These are phyloP conservation scores for Bjerkandera adusta DNA, from an alignment of 1,284 basidiomycete genomes.

Conservation along the genomic window DNA sequence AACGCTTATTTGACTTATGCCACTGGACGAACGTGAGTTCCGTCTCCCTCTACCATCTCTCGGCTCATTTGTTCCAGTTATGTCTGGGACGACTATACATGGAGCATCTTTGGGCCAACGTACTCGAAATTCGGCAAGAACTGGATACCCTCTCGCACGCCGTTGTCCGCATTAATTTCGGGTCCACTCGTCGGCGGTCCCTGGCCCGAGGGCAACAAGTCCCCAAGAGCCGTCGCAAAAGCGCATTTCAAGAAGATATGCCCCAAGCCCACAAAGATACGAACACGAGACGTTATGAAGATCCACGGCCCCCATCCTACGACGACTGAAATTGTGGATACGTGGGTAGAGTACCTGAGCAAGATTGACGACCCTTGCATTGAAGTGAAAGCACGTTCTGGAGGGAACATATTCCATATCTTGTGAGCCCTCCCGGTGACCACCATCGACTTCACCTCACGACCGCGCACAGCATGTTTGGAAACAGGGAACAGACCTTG, in stretches of 20 bases:
- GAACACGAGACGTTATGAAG: constrained; percentile 22
- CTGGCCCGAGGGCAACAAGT: constrained; percentile 29
- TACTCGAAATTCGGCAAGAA: constrained; percentile 33
- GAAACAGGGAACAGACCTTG: constrained; percentile 24
- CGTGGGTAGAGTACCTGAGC: constrained; percentile 33
- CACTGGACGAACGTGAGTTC: constrained; percentile 34
- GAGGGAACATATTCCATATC: constrained; percentile 30
- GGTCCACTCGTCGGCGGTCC: constrained; percentile 39
- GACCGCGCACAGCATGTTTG: constrained; percentile 16
- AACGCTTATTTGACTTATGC: constrained; percentile 32
- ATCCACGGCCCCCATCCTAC: constrained; percentile 19
- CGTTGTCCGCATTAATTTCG: constrained; percentile 31
- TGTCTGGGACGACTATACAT: constrained; percentile 40
- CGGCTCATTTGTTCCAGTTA: constrained; percentile 25
- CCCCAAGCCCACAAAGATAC: constrained; percentile 30
- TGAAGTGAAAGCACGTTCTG: constrained; percentile 25
- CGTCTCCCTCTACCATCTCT: neutral
- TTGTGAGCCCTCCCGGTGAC: constrained; percentile 22
- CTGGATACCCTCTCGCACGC: constrained; percentile 34
- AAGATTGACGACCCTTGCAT: constrained; percentile 35
- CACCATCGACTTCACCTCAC: neutral
- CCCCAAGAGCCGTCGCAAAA: constrained; percentile 34
- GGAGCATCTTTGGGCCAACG: constrained; percentile 27
- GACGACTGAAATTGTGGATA: constrained; percentile 28
- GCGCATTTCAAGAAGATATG: constrained; percentile 38